Percentiles rank a stretch among this genome's conserved stretches.
Conservation (phyloP, 2,329 filamentous ascomycete species). For the Aspergillus sergii region DNA sequence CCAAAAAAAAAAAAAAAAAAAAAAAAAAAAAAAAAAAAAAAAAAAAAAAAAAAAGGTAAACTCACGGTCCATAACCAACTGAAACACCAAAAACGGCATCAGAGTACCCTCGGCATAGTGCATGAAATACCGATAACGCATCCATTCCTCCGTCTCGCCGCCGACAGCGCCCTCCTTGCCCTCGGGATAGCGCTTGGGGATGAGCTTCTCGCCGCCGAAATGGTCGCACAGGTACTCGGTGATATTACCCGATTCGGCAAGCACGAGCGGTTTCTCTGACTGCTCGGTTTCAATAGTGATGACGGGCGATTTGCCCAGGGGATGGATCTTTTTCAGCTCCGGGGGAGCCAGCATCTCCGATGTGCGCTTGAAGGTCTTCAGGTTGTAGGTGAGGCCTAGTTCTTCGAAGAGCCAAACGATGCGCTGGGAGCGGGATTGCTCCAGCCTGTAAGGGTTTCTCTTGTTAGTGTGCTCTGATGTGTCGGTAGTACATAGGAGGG, state of each 20-base stretch:
- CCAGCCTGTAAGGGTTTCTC: constrained; percentile 62
- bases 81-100: constrained; percentile 70
- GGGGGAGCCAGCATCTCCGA: constrained; percentile 69
- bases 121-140: constrained; percentile 69
- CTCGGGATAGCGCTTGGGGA: constrained; percentile 53
- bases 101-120: constrained; percentile 85
- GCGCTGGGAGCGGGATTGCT: constrained; percentile 78
- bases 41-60: constrained; percentile 13
- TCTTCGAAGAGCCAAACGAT: constrained; percentile 87
- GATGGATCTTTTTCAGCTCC: constrained; percentile 76
- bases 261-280: constrained; percentile 55
- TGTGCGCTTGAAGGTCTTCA: constrained; percentile 75
- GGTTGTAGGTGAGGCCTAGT: constrained; percentile 74
- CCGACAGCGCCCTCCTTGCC: constrained; percentile 59
- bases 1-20: neutral
- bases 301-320: constrained; percentile 84
- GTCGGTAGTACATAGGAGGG: too few species aligned
- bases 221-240: constrained; percentile 78
- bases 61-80: constrained; percentile 63
- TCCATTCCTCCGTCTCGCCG: constrained; percentile 62
- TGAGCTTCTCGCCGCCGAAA: constrained; percentile 53
- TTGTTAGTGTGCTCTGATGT: constrained; percentile 7
- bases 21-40: constrained; percentile 4
- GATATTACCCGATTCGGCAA: constrained; percentile 83
- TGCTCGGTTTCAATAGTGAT: constrained; percentile 62